Conservation (phyloP, 2,329 filamentous ascomycete genomes). For the Aspergillus pseudoglaucus region DNA sequence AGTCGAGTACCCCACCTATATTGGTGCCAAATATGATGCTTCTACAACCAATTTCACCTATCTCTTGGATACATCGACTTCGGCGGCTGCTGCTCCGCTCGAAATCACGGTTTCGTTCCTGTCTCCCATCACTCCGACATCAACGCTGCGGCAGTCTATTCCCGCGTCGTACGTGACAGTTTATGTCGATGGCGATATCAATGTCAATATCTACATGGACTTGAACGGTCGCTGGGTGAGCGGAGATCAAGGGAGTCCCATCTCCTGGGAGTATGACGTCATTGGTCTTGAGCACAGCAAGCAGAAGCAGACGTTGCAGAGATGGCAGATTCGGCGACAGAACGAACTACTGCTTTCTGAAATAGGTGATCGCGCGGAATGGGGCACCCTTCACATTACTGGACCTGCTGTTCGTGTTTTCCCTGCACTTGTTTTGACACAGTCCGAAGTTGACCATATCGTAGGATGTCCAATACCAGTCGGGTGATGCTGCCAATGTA, state of each 20-base stretch:
- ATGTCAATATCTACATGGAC: slow-evolving; percentile 59
- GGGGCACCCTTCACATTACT: slow-evolving; percentile 74
- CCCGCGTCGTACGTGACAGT: slow-evolving; percentile 76
- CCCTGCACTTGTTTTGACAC: background rate
- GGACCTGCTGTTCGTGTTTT: slow-evolving; percentile 49
- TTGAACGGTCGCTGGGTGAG: slow-evolving; percentile 76
- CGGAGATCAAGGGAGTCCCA: slow-evolving; percentile 61
- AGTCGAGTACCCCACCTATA: slow-evolving; percentile 53
- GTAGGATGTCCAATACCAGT: slow-evolving; percentile 59
- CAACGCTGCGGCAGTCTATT: slow-evolving; percentile 70
- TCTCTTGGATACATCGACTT: slow-evolving; percentile 39
- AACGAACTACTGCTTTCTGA: slow-evolving; percentile 68
- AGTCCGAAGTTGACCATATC: slow-evolving; percentile 7
- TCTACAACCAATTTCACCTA: slow-evolving; percentile 66
- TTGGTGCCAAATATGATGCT: slow-evolving; percentile 60
- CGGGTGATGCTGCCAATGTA: slow-evolving; percentile 60
- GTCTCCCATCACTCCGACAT: slow-evolving; percentile 74
- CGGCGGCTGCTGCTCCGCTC: slow-evolving; percentile 36
- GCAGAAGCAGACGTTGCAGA: slow-evolving; percentile 36
- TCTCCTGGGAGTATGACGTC: slow-evolving; percentile 61
- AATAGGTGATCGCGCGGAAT: slow-evolving; percentile 67
- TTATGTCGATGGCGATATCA: slow-evolving; percentile 59
- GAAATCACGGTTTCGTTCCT: slow-evolving; percentile 59
- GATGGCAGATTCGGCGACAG: slow-evolving; percentile 38
- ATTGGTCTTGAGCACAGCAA: slow-evolving; percentile 34